A percentile compares a stretch with the other conserved stretches of the same genome.
Evolutionary conservation across 768 basidiomycete species (phyloP).

Genomic region (Brasilioporus rufonigricans): DNA sequence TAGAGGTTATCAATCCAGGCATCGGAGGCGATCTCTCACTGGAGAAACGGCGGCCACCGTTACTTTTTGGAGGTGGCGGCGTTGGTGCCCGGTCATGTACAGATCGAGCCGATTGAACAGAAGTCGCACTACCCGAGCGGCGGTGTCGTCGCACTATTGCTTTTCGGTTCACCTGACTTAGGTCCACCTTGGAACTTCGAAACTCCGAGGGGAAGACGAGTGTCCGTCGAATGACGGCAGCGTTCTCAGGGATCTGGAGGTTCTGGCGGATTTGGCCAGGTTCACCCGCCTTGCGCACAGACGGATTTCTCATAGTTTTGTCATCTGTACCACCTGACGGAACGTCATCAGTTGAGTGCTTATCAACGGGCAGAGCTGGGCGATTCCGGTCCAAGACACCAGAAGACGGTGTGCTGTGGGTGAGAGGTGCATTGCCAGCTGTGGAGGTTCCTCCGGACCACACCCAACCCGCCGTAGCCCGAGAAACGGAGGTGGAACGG

Average conservation of each 20-base stretch:
- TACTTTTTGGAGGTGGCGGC: constrained; percentile 73
- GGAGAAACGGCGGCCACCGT: constrained; percentile 58
- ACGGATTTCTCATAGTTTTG: constrained; percentile 28
- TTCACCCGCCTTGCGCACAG: constrained; percentile 24
- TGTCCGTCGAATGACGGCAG: constrained; percentile 69
- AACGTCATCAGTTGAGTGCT: constrained; percentile 27
- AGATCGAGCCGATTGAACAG: constrained; percentile 65
- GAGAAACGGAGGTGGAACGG: constrained; percentile 68
- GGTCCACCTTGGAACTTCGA: constrained; percentile 53
- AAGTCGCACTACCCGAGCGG: constrained; percentile 57
- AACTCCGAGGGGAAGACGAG: constrained; percentile 76
- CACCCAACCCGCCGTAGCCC: constrained; percentile 42
- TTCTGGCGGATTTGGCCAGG: constrained; percentile 29
- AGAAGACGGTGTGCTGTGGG: constrained; percentile 20
- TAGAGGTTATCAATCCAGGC: constrained; percentile 57
- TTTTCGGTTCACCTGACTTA: constrained; percentile 54
- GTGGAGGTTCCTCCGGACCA: constrained; percentile 27
- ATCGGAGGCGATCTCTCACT: constrained; percentile 66
- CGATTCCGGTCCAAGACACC: constrained; percentile 12
- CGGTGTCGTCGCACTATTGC: constrained; percentile 48
- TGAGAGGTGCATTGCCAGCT: constrained; percentile 15
- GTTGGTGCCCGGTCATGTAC: constrained; percentile 81
- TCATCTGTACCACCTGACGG: constrained; percentile 30
- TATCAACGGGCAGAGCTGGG: constrained; percentile 19
- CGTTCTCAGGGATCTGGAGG: constrained; percentile 36